A percentile compares a stretch with the other conserved stretches of the same genome.
phyloP scores from a whole-genome alignment of 495 filamentous ascomycete genomes.

The Amphirosellinia nigrospora region DNA sequence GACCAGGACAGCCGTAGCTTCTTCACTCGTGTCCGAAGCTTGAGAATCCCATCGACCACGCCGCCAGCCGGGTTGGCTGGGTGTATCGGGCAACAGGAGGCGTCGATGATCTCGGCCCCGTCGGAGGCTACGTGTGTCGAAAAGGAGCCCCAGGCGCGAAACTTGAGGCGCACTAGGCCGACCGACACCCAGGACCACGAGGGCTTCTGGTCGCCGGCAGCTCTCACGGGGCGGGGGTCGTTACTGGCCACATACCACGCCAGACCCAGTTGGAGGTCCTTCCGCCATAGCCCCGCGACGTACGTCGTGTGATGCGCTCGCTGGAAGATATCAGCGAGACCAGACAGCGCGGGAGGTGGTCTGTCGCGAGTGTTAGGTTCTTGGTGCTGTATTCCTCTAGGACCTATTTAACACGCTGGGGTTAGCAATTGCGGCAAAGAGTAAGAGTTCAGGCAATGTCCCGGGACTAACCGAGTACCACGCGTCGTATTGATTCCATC shows the following conservation, averaged over 20 bases:
- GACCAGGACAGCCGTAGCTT: slow-evolving; percentile 12
- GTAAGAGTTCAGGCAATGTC: too few species aligned
- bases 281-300: slow-evolving; percentile 34
- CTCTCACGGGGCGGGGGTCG: slow-evolving; percentile 3
- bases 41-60: not conserved
- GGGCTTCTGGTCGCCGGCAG: slow-evolving; percentile 16
- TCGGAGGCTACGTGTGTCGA: not conserved
- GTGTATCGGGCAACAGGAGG: not conserved
- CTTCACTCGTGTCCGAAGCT: slow-evolving; percentile 8
- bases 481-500: slow-evolving; percentile 24
- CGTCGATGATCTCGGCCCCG: slow-evolving; percentile 1
- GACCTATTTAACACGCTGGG: too few species aligned
- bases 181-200: slow-evolving; percentile 38
- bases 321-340: slow-evolving; percentile 21
- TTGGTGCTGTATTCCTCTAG: slow-evolving; percentile 28
- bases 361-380: not conserved
- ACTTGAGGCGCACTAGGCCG: slow-evolving; percentile 29
- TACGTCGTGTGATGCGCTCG: slow-evolving; percentile 25
- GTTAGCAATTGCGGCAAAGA: too few species aligned
- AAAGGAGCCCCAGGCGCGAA: slow-evolving; percentile 1
- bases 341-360: slow-evolving; percentile 21
- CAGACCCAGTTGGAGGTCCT: slow-evolving; percentile 30
- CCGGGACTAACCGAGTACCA: slow-evolving; percentile 30
- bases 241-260: slow-evolving; percentile 33
- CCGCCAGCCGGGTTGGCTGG: not conserved